Conservation (phyloP, 1,139 yeast species). For the Suhomyces chickasaworum region DNA sequence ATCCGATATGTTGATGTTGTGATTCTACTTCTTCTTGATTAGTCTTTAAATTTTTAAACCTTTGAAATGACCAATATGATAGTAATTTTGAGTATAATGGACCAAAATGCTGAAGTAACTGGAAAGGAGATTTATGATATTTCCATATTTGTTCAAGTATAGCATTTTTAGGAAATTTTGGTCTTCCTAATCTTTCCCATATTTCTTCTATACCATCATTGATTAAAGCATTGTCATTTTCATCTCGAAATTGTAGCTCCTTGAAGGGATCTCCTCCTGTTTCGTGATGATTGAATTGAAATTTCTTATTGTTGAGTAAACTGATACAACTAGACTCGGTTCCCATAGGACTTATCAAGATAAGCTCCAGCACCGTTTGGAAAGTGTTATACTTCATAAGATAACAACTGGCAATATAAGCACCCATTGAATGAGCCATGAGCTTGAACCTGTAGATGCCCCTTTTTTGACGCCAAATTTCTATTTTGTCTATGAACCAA, state of each 20-base stretch:
- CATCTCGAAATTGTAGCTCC: slow-evolving; percentile 18
- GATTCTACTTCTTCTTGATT: slow-evolving; percentile 13
- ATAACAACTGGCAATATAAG: slow-evolving; percentile 43
- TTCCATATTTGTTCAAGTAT: slow-evolving; percentile 41
- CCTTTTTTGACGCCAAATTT: slow-evolving; percentile 37
- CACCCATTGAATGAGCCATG: slow-evolving; percentile 51
- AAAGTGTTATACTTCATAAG: slow-evolving; percentile 40
- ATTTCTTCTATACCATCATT: slow-evolving; percentile 27
- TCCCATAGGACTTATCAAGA: slow-evolving; percentile 50
- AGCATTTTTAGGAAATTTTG: slow-evolving; percentile 41
- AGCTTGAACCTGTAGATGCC: slow-evolving; percentile 32
- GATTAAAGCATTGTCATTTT: slow-evolving; percentile 18
- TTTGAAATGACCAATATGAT: slow-evolving; percentile 46
- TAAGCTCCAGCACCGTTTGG: slow-evolving; percentile 25
- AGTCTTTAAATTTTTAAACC: slow-evolving; percentile 36
- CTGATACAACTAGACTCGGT: slow-evolving; percentile 44
- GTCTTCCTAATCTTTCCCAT: slow-evolving; percentile 42
- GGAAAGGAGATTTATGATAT: slow-evolving; percentile 45
- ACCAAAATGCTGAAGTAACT: slow-evolving; percentile 39
- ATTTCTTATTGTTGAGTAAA: slow-evolving; percentile 34
- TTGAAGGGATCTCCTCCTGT: slow-evolving; percentile 24
- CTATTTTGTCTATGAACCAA: slow-evolving; percentile 48
- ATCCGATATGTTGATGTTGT: neutral
- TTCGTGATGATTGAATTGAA: slow-evolving; percentile 39
- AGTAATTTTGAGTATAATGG: slow-evolving; percentile 46